Evolutionary conservation across 2,329 filamentous ascomycete genomes (phyloP).

Genomic region (Penicillium sp.): DNA sequence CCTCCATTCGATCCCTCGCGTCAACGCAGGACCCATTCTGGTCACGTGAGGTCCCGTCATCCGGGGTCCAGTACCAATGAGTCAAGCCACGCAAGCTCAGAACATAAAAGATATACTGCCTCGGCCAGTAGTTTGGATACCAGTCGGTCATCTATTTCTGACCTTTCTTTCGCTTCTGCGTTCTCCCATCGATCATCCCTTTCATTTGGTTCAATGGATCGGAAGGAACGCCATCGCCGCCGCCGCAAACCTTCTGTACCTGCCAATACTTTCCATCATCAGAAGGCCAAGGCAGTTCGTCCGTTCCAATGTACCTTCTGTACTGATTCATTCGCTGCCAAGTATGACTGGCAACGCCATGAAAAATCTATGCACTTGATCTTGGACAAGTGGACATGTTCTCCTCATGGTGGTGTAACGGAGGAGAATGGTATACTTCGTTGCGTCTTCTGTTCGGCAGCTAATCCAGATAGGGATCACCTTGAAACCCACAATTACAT

Average conservation of each 20-base stretch:
- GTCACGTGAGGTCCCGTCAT: slow-evolving; percentile 46
- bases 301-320: slow-evolving; percentile 66
- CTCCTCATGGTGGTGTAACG: slow-evolving; percentile 62
- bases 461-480: slow-evolving; percentile 62
- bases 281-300: slow-evolving; percentile 51
- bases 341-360: slow-evolving; percentile 66
- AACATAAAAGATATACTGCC: slow-evolving; percentile 56
- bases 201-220: slow-evolving; percentile 63
- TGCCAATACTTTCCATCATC: slow-evolving; percentile 47
- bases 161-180: slow-evolving; percentile 61
- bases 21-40: slow-evolving; percentile 36
- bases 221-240: slow-evolving; percentile 64
- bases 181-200: slow-evolving; percentile 63
- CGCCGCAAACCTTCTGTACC: slow-evolving; percentile 56
- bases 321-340: slow-evolving; percentile 61
- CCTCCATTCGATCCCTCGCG: slow-evolving; percentile 45
- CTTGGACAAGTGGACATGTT: slow-evolving; percentile 65
- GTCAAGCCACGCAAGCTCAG: slow-evolving; percentile 60
- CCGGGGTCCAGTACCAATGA: slow-evolving; percentile 55
- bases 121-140: slow-evolving; percentile 63
- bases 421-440: slow-evolving; percentile 57
- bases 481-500: slow-evolving; percentile 65
- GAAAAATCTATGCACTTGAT: slow-evolving; percentile 64
- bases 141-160: slow-evolving; percentile 59
- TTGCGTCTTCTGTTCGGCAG: slow-evolving; percentile 65